phyloP scores from a whole-genome alignment of 179 eudicot species.

The Beta corolliflora region DNA sequence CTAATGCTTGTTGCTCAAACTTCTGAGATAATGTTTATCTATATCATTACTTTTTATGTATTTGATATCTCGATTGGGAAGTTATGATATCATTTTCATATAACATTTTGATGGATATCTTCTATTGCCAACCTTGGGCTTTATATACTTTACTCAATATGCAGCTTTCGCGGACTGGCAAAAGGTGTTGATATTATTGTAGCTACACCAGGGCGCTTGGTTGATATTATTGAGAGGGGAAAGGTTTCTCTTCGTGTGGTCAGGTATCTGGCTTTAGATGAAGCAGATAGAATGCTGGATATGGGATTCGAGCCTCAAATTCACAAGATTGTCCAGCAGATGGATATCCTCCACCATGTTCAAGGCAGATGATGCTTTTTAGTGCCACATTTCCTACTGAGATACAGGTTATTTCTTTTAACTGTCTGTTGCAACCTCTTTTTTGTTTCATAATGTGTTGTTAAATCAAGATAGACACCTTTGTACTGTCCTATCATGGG shows the following conservation, averaged over 20 bases:
- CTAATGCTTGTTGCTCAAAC: neutral
- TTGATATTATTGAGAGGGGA: slow-evolving; percentile 70
- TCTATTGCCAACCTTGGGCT: neutral
- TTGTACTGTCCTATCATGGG: too few relatives aligned
- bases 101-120: neutral
- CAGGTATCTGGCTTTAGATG: slow-evolving; percentile 70
- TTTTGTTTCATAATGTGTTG: neutral
- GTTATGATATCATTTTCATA: neutral
- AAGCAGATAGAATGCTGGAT: slow-evolving; percentile 89
- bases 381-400: slow-evolving; percentile 87
- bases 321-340: slow-evolving; percentile 66
- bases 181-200: slow-evolving; percentile 82
- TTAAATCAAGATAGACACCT: neutral
- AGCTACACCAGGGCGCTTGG: slow-evolving; percentile 90
- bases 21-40: neutral
- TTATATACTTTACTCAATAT: neutral
- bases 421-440: neutral
- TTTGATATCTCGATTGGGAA: neutral
- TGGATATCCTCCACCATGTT: slow-evolving; percentile 70
- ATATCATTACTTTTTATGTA: neutral
- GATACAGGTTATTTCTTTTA: slow-evolving; percentile 53
- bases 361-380: slow-evolving; percentile 81
- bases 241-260: slow-evolving; percentile 57
- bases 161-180: slow-evolving; percentile 56
- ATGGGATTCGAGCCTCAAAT: slow-evolving; percentile 93